Evolutionary conservation across 306 rosid genomes (phyloP).

Genomic region (Boehmeria nivea): DNA sequence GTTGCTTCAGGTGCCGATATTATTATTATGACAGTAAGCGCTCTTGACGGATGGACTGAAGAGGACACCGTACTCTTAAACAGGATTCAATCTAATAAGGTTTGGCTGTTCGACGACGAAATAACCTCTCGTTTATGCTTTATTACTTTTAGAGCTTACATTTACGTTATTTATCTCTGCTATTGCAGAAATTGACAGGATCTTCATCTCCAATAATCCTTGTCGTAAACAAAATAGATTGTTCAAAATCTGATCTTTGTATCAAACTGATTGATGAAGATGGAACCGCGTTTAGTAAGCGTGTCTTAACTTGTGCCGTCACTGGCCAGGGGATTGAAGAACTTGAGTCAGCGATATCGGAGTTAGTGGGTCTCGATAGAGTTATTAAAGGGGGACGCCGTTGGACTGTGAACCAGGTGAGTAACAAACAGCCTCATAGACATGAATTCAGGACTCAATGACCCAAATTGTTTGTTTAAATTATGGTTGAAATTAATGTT

Average conservation of each 20-base stretch:
- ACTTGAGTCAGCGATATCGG: constrained; percentile 67
- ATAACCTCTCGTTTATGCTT: background rate
- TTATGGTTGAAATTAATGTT: constrained; percentile 9
- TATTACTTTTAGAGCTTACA: background rate
- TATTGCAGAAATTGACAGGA: constrained; percentile 53
- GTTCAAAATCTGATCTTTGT: constrained; percentile 36
- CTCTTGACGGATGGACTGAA: constrained; percentile 81
- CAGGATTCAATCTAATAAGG: constrained; percentile 75
- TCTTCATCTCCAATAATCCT: constrained; percentile 72
- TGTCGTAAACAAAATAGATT: constrained; percentile 82
- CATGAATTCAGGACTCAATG: background rate
- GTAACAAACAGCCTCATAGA: background rate
- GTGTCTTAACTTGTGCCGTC: constrained; percentile 76
- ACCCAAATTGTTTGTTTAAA: background rate
- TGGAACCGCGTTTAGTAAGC: constrained; percentile 43
- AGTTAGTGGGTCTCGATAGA: constrained; percentile 69
- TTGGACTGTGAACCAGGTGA: constrained; percentile 94
- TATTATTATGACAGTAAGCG: constrained; percentile 77
- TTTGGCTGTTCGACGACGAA: no score
- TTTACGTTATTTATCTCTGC: background rate
- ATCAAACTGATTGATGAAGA: constrained; percentile 33
- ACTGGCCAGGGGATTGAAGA: constrained; percentile 84
- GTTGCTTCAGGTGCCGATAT: constrained; percentile 90
- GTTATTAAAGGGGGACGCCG: constrained; percentile 63
- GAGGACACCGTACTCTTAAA: constrained; percentile 75